Conservation (phyloP, 345 rosid species). For the Ceriops decandra region DNA sequence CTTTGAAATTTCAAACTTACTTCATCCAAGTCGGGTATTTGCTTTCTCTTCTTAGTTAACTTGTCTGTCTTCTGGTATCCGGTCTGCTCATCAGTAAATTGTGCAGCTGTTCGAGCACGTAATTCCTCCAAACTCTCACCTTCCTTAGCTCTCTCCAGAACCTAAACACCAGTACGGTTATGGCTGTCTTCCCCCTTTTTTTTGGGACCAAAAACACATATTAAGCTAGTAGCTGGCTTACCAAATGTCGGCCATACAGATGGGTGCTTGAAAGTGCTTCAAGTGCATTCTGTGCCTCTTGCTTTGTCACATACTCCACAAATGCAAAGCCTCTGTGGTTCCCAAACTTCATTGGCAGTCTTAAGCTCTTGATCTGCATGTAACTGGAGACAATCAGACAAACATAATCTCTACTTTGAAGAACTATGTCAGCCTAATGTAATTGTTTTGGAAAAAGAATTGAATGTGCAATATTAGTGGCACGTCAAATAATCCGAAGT, state of each 20-base stretch:
- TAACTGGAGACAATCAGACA: conserved; percentile 4
- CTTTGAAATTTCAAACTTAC: conserved; percentile 53
- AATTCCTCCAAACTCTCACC: conserved; percentile 81
- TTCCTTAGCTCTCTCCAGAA: conserved; percentile 84
- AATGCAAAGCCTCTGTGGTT: conserved; percentile 80
- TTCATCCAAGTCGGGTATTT: conserved; percentile 49
- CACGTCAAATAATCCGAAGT: too few relatives aligned
- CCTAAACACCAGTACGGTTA: conserved; percentile 35
- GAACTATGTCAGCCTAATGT: background rate
- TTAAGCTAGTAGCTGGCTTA: conserved; percentile 26
- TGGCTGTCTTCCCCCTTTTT: background rate
- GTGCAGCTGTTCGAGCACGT: conserved; percentile 70
- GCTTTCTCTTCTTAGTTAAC: conserved; percentile 63
- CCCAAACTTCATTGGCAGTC: conserved; percentile 81
- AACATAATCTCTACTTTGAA: background rate
- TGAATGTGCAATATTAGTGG: background rate
- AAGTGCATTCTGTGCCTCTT: conserved; percentile 77
- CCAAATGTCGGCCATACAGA: conserved; percentile 87
- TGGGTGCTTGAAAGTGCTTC: conserved; percentile 71
- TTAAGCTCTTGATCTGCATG: conserved; percentile 70
- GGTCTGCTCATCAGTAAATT: conserved; percentile 52
- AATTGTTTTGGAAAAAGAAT: conserved; percentile 1
- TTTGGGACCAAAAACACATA: background rate
- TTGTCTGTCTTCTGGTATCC: conserved; percentile 38
- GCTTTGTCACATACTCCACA: conserved; percentile 82